Percentiles rank a stretch among this genome's conserved stretches.
Conservation (phyloP, 768 basidiomycete species). For the Lepiota venenata region DNA sequence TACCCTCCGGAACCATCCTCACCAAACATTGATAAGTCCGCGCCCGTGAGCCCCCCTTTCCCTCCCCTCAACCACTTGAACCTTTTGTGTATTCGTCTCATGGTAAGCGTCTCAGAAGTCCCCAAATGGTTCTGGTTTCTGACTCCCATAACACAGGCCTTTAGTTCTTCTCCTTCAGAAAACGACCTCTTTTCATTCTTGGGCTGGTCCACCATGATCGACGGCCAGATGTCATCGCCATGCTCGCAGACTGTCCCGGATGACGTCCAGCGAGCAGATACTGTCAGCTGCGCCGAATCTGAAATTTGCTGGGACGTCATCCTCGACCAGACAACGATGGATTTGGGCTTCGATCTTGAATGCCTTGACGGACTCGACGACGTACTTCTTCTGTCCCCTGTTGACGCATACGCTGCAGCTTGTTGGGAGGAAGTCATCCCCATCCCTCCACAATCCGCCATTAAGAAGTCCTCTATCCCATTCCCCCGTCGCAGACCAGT, state of each 20-base stretch:
- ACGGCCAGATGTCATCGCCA: not conserved
- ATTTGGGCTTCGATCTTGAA: constrained; percentile 33
- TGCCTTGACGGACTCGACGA: constrained; percentile 38
- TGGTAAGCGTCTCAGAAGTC: not conserved
- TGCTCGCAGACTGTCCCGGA: constrained; percentile 9
- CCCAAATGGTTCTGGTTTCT: too few relatives aligned
- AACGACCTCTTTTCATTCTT: constrained; percentile 4
- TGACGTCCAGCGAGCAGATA: constrained; percentile 8
- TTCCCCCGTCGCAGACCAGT: constrained; percentile 7
- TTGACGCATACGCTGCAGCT: constrained; percentile 31
- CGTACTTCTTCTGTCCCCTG: constrained; percentile 30
- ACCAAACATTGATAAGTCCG: not conserved
- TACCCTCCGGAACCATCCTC: not conserved
- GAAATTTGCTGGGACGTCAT: constrained; percentile 15
- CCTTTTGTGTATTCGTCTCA: not conserved
- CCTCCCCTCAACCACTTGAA: not conserved
- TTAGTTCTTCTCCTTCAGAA: not conserved
- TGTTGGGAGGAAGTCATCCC: constrained; percentile 29
- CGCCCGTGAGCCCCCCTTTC: not conserved
- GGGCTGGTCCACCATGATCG: constrained; percentile 9
- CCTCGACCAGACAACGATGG: constrained; percentile 34
- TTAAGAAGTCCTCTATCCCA: not conserved
- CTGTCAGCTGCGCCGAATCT: constrained; percentile 2
- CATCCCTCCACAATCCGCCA: not conserved
- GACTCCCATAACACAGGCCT: not conserved